Percentiles rank a stretch among this genome's conserved stretches.
These are phyloP conservation scores for Cucurbita maxima DNA, from an alignment of 306 rosid genomes.

Conservation along the genomic window DNA sequence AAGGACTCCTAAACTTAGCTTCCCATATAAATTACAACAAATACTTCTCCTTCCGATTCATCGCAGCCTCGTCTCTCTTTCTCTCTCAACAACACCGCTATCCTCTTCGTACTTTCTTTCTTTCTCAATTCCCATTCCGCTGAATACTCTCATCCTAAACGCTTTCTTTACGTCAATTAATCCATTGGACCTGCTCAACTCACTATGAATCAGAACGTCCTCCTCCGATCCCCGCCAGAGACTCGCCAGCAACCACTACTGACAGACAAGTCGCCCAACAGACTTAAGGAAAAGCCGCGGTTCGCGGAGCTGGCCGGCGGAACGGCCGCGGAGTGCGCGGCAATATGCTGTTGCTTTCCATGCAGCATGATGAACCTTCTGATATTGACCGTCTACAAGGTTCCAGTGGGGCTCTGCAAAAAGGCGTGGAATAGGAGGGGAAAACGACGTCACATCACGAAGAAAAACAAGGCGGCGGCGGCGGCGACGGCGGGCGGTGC, in stretches of 20 bases:
- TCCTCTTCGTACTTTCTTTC: not conserved
- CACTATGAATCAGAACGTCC: constrained; percentile 16
- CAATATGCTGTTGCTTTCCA: constrained; percentile 70
- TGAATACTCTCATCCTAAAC: too few species aligned
- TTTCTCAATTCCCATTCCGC: not conserved
- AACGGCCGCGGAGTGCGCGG: constrained; percentile 65
- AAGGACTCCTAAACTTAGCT: not conserved
- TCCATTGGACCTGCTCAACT: not conserved
- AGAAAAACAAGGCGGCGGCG: constrained; percentile 5
- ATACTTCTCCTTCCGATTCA: not conserved
- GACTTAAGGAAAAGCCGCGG: constrained; percentile 2
- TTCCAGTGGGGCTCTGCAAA: constrained; percentile 33
- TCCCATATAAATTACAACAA: not conserved
- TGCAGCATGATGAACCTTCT: constrained; percentile 40
- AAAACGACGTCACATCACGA: constrained; percentile 10
- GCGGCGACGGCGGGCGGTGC: not conserved
- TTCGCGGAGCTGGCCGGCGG: constrained; percentile 51
- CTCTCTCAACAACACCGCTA: not conserved
- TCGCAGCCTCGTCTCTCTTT: not conserved
- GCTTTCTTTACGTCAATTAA: not conserved
- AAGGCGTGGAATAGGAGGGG: constrained; percentile 22
- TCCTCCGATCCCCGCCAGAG: constrained; percentile 5
- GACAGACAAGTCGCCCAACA: not conserved
- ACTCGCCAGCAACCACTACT: not conserved
- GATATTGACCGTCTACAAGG: constrained; percentile 32